A percentile compares a stretch with the other conserved stretches of the same genome.
These are phyloP conservation scores for Pyracantha coccinea DNA, from an alignment of 331 rosid species.

Conservation along the genomic window DNA sequence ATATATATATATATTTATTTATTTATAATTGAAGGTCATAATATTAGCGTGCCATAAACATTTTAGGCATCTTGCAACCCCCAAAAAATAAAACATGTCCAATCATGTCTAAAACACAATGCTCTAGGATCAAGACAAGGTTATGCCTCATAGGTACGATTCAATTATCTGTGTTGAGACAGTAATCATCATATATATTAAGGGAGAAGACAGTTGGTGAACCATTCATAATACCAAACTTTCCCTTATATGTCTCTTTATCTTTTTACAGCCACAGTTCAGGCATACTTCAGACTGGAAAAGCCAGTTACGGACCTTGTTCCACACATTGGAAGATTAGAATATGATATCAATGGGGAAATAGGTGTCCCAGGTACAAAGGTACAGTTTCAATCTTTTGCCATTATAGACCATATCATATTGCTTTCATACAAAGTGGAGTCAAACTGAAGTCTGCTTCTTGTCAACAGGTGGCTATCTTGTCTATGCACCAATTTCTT, in stretches of 20 bases:
- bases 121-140: not conserved
- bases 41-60: not conserved
- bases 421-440: slow-evolving; percentile 4
- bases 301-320: slow-evolving; percentile 73
- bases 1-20: no score
- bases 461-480: slow-evolving; percentile 59
- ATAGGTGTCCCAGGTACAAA: slow-evolving; percentile 62
- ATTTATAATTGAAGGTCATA: not conserved
- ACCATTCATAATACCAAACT: no score
- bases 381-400: slow-evolving; percentile 41
- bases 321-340: slow-evolving; percentile 61
- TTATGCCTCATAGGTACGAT: not conserved
- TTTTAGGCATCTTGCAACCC: not conserved
- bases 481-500: slow-evolving; percentile 60
- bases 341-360: slow-evolving; percentile 70
- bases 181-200: no score
- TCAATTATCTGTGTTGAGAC: no score
- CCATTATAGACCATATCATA: not conserved
- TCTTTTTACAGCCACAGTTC: slow-evolving; percentile 54
- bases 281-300: slow-evolving; percentile 69
- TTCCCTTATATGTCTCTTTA: not conserved
- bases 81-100: not conserved
- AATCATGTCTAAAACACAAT: not conserved
- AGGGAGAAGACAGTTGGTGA: no score
- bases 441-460: slow-evolving; percentile 18